phyloP scores from a whole-genome alignment of 2,329 filamentous ascomycete species.

The Tolypocladium cylindrosporum region DNA sequence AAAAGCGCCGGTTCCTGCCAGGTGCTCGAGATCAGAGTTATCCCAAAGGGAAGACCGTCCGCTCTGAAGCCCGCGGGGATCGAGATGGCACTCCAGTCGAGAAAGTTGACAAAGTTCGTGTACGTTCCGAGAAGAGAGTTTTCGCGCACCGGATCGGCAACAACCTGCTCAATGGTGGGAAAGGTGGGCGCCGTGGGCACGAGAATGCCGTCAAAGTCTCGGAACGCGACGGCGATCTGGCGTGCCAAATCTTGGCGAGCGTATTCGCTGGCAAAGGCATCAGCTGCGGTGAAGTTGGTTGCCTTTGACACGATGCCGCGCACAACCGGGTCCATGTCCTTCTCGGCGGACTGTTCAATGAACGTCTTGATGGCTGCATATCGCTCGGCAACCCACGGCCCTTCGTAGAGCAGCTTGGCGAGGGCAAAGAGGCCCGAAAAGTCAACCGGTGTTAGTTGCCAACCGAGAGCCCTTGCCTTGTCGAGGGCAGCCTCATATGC shows the following conservation, averaged over 20 bases:
- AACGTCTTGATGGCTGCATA: constrained; percentile 40
- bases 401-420: constrained; percentile 44
- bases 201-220: constrained; percentile 35
- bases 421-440: constrained; percentile 41
- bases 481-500: constrained; percentile 30
- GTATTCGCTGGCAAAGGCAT: constrained; percentile 32
- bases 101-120: constrained; percentile 51
- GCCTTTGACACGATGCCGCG: constrained; percentile 26
- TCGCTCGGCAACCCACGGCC: constrained; percentile 46
- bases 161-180: constrained; percentile 39
- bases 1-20: constrained; percentile 25
- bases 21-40: constrained; percentile 24
- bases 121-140: constrained; percentile 46
- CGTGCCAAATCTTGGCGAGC: constrained; percentile 27
- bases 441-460: constrained; percentile 30
- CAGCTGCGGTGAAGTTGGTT: constrained; percentile 30
- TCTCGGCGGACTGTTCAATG: constrained; percentile 21
- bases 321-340: constrained; percentile 25
- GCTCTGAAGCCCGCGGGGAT: constrained; percentile 37
- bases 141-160: constrained; percentile 38
- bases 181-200: constrained; percentile 47
- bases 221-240: constrained; percentile 28
- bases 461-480: constrained; percentile 27
- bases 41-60: constrained; percentile 25
- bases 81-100: constrained; percentile 44